These are phyloP conservation scores for Auxenochlorella pyrenoidosa DNA, from an alignment of 139 green algal genomes.

Conservation along the genomic window DNA sequence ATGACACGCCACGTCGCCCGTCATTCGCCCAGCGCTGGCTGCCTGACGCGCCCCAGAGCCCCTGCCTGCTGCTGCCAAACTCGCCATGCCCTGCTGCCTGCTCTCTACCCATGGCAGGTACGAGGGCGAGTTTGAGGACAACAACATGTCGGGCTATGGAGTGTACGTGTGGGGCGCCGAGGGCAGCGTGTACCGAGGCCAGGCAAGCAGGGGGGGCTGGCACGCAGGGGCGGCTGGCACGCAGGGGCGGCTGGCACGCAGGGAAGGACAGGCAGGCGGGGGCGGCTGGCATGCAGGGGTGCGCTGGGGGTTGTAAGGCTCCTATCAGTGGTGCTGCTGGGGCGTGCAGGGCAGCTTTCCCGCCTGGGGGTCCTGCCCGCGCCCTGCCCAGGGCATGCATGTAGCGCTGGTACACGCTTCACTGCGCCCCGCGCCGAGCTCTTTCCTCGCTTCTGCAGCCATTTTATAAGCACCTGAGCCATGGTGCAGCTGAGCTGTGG, in stretches of 20 bases:
- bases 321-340: neutral
- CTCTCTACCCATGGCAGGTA: slow-evolving; percentile 53
- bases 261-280: neutral
- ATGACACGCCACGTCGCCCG: no score
- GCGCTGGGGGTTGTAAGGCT: no score
- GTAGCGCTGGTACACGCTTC: no score
- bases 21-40: no score
- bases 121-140: slow-evolving; percentile 65
- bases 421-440: no score
- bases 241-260: neutral
- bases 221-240: neutral
- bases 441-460: no score
- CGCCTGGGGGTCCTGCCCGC: no score
- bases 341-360: neutral
- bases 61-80: no score
- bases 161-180: slow-evolving; percentile 68
- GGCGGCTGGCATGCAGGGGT: neutral
- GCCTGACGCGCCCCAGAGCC: no score
- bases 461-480: no score
- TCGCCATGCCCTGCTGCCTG: no score
- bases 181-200: slow-evolving; percentile 43
- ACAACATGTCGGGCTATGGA: slow-evolving; percentile 65
- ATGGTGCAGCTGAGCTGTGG: neutral
- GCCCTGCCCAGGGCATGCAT: no score
- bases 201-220: neutral